Evolutionary conservation across 345 rosid species (phyloP).

Genomic region (Geranium rotundifolium): DNA sequence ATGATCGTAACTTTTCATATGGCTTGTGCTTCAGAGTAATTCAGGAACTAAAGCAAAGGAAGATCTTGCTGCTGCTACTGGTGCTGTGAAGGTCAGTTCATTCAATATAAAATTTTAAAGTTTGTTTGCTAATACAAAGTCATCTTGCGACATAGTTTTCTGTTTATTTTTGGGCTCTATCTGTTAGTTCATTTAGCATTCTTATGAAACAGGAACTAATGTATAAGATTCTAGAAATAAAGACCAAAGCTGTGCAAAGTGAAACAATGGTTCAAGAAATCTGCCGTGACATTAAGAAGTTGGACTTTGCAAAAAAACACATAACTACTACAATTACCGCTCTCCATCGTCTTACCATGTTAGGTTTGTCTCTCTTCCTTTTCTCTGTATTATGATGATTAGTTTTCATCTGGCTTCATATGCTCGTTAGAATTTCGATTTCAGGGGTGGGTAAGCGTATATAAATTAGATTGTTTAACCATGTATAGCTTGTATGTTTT

Average conservation of each 20-base stretch:
- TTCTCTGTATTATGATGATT: background rate
- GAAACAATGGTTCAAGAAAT: slow-evolving; percentile 99
- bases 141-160: background rate
- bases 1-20: background rate
- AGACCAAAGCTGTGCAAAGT: slow-evolving; percentile 98
- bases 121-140: background rate
- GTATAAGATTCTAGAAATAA: slow-evolving; percentile 87
- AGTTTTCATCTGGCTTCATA: background rate
- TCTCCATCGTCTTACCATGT: slow-evolving; percentile 97
- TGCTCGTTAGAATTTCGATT: background rate
- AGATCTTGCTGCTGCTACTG: slow-evolving; percentile 99
- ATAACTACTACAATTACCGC: slow-evolving; percentile 97
- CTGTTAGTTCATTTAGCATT: slow-evolving; percentile 9
- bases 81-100: slow-evolving; percentile 78
- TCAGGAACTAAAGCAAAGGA: slow-evolving; percentile 97
- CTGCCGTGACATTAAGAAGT: slow-evolving; percentile 95
- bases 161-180: slow-evolving; percentile 1
- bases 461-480: background rate
- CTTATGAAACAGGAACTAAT: slow-evolving; percentile 59
- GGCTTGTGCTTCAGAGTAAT: slow-evolving; percentile 54
- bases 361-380: slow-evolving; percentile 45
- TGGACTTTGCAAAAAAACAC: slow-evolving; percentile 98
- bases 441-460: background rate
- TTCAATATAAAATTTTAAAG: slow-evolving; percentile 1
- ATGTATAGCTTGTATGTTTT: too few species aligned